Base-by-base conservation (phyloP, 495 filamentous ascomycete species). In the Staphylotrichum tortipilum region DNA sequence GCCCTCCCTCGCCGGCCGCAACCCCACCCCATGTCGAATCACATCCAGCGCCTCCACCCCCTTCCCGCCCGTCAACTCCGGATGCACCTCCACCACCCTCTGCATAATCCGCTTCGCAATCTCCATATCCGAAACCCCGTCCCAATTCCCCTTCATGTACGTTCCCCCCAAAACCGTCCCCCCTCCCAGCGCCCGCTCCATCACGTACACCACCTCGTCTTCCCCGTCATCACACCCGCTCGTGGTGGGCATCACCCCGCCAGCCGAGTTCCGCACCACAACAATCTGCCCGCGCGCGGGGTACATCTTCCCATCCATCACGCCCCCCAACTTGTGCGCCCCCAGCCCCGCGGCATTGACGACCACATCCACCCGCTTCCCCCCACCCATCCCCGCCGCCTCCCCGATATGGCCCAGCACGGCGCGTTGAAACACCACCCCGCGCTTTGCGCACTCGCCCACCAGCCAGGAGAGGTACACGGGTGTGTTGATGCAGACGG, bases 271-370 rank as follows among this genome's bases (percentile, higher is more conserved):
- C 18, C 90, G 70, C 9, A 98, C 92, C 0, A 97, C 57, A 0
- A 96, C 86, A 23, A 88, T 84, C 67, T 98, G 92, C 9, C 91
- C 92, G 1, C 92, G 79, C 1, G 75, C 85, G 3, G 92, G 91
- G 43, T 81, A 73, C 26, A 97, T 78, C 4, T 74, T 79, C 39
- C 64, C 61, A 54, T 98, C 92, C 68, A 75, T 74, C 1, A 97
- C 92, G 18, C 92, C 92, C 22, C 89, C 89, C 0, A 98, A 77
- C 41, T 70, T 80, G 19, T 67, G 76, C 1, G 88, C 80, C 21
- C 80, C 71, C 14, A 98, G 67, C 0, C 94, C 92, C 0, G 91
- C 90, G 59, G 90, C 89, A 56, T 98, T 98, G 29, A 98, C 69
- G 0, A 95, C 70, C 1, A 95, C 56, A 54, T 88, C 80, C 0